Evolutionary conservation across 257 asterid species (phyloP), one percentile per base, ranked within the genome.

Genomic region (Henckelia pumila): DNA sequence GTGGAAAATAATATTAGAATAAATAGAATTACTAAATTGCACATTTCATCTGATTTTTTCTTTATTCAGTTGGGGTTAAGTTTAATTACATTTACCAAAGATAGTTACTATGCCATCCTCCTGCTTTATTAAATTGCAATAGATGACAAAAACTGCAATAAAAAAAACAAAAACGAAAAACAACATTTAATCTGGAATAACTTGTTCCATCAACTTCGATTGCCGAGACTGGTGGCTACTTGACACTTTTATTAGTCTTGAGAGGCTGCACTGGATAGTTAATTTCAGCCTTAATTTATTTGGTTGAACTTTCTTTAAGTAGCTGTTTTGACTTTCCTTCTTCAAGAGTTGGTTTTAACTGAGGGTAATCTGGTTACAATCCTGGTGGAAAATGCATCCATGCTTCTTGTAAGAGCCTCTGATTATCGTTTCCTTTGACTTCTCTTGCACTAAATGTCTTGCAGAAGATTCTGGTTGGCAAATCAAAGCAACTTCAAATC

Each of bases 391-490:
- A 65, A 67, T 26, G 62, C 63, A 63, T 29, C 40, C 21, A 32
- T 64, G 62, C 56, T 70, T 71, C 9, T n/a, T 20, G 23, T 25
- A 50, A 3, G 47, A 66, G 64, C 22, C 29, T 29, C n/a, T 19
- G 58, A 62, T 52, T 70, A 13, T 32, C 37, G 25, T 17, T 74
- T 53, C 35, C 63, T 21, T 66, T 33, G 37, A 20, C 71, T 29
- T 32, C 40, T 24, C 30, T 68, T 4, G 62, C 55, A 56, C 19
- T 73, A 40, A 29, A 67, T 65, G 24, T 52, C 32, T 64, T 61
- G 68, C 78, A 75, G 96, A 71, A 63, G 82, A 79, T 69, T 85
- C 95, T 61, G 72, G 86, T 52, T 88, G 95, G 97, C 81, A 74
- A 74, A 30, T 53, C 19, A 84, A 81, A 69, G 68, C 75, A 50